phyloP scores from a whole-genome alignment of 306 rosid genomes.

The Mucuna pruriens region DNA sequence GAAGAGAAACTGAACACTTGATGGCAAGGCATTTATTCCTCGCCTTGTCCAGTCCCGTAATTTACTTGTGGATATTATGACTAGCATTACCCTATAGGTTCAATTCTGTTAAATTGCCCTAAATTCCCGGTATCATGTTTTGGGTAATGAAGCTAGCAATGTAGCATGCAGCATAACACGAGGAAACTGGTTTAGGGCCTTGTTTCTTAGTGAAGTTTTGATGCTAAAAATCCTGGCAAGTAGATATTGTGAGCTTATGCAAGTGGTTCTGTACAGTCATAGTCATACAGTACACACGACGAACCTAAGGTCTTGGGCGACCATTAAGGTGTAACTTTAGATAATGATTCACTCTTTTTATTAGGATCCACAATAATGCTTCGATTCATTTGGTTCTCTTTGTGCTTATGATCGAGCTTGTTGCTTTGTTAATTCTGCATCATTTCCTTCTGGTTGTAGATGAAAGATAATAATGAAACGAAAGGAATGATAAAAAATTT shows the following conservation, averaged over 20 bases:
- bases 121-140: slow-evolving; percentile 15
- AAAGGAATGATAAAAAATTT: not conserved
- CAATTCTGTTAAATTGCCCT: not conserved
- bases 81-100: slow-evolving; percentile 10
- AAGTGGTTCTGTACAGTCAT: slow-evolving; percentile 31
- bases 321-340: slow-evolving; percentile 6
- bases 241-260: slow-evolving; percentile 17
- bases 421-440: not conserved
- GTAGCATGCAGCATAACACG: slow-evolving; percentile 14
- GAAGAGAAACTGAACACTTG: slow-evolving; percentile 50
- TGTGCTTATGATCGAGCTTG: not conserved
- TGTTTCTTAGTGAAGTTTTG: slow-evolving; percentile 28
- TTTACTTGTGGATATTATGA: slow-evolving; percentile 31
- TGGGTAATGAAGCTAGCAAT: slow-evolving; percentile 22
- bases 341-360: slow-evolving; percentile 1
- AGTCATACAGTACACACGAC: slow-evolving; percentile 24
- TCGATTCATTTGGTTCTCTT: slow-evolving; percentile 9
- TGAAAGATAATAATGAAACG: not conserved
- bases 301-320: not conserved
- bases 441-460: not conserved
- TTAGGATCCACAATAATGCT: not conserved
- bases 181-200: slow-evolving; percentile 19
- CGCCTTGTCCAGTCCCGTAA: slow-evolving; percentile 30
- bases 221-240: not conserved
- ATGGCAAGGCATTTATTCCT: slow-evolving; percentile 12